Evolutionary conservation across 306 rosid genomes (phyloP), one percentile per base, ranked within the genome.

Genomic region (Coriaria nepalensis): DNA sequence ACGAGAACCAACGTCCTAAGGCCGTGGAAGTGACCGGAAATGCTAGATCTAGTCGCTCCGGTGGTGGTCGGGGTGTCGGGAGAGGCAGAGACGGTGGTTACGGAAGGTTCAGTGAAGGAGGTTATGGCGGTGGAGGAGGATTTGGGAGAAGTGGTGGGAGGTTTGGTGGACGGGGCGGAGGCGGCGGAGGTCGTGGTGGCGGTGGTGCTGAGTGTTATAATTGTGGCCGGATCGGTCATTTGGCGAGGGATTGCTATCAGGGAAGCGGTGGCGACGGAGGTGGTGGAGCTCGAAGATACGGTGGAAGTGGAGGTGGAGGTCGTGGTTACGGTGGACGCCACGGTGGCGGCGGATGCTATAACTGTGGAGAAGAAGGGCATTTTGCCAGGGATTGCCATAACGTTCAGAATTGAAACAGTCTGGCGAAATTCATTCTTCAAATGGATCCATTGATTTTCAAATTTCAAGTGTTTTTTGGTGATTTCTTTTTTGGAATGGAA

Each of bases 281-380:
- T 6, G 67, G 67, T 9, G 43, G 53, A 37, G 37, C 5, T 10
- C 58, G 58, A 38, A 36, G 65, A 35, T 44, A 56, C 61, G 57
- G 29, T 20, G 29, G 29, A 20, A 1, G 59, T 4, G 65, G 65
- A 7, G 54, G 59, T 4, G 65, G 65, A 7, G 54, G 60, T 7
- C 58, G 65, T 4, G 55, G 56, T 4, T 49, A 45, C 37, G 78
- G 62, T 14, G 64, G 61, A 4, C 65, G 55, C 1, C 55, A 70
- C 0, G 61, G 74, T 0, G 73, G 68, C 0, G 59, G 77, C 10
- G 80, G 59, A 39, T 78, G 93, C 58, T 85, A 46, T 57, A 71
- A 73, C 43, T 85, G 95, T 45, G 87, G 93, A 4, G 93, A 73
- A 65, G 81, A 72, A 69, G 95, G 95, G 48, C 95, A 85, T 75